Evolutionary conservation across 495 filamentous ascomycete genomes (phyloP), one percentile per base, ranked within the genome.

Genomic region (Penicillium coprophilum): DNA sequence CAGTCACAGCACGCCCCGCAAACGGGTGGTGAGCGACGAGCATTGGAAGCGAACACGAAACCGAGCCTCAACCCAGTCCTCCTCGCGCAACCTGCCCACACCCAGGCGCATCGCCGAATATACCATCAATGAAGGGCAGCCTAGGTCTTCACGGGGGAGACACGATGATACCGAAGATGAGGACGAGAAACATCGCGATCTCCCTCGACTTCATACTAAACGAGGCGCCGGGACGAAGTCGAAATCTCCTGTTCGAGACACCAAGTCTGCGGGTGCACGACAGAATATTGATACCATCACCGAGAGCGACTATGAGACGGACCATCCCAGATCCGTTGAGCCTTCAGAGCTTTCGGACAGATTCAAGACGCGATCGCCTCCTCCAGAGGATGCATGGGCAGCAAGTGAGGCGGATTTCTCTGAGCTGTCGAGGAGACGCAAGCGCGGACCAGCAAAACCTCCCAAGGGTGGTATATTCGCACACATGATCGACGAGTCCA

Each of bases 21-120:
- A 91, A 75, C 80, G 89, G 46, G 85, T 93, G 21, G 80, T 93
- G 20, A 91, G 89, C 61, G 89, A 93, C 70, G 84, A 85, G 38
- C 86, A 93, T 59, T 93, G 89, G 89, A 74, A 72, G 40, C 64
- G 57, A 36, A 57, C 44, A 55, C 77, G 76, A 43, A 80, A 78
- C 55, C 79, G 75, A 58, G 80, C 70, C 44, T 68, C 76, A 15
- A 82, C 77, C 15, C 71, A 74, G 55, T 53, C 76, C 61, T 24
- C 76, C 74, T 52, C 83, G 70, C 58, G 68, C 30, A 62, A 87
- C 77, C 58, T 79, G 75, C 69, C 85, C 73, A 53, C 64, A 72
- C 61, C 80, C 71, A 73, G 70, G 55, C 77, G 79, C 41, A 63
- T 78, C 47, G 57, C 76, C 39, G 61, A 70, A 47, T 75, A 75